Percentiles rank a stretch among this genome's conserved stretches.
Evolutionary conservation across 2,329 filamentous ascomycete species (phyloP).

Genomic region (Beauveria scarabaeidicola): DNA sequence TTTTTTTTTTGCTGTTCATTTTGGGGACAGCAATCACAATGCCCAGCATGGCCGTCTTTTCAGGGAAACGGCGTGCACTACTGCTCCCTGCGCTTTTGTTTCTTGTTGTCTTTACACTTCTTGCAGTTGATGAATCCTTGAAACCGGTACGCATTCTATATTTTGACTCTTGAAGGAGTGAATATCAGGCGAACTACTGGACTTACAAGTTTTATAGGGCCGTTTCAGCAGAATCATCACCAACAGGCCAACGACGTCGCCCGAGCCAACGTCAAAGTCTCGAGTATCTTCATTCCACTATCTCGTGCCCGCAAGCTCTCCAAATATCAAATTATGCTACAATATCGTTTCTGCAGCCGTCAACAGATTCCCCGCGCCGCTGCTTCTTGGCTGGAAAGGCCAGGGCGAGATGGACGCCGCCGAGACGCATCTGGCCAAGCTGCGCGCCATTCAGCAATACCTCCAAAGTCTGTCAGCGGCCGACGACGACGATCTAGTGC

Average conservation of each 20-base stretch:
- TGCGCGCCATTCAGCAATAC: constrained; percentile 29
- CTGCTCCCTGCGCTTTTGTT: not conserved
- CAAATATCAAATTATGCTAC: constrained; percentile 31
- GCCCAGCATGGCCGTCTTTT: constrained; percentile 2
- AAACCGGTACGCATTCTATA: constrained; percentile 1
- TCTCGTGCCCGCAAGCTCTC: constrained; percentile 28
- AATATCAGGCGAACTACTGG: not conserved
- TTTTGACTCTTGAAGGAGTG: not conserved
- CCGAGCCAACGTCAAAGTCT: not conserved
- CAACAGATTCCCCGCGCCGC: constrained; percentile 30
- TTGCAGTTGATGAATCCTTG: constrained; percentile 4
- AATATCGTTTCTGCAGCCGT: constrained; percentile 29
- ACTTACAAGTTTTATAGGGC: constrained; percentile 1
- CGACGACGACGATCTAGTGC: constrained; percentile 48
- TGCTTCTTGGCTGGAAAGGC: constrained; percentile 31
- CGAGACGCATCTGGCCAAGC: constrained; percentile 30
- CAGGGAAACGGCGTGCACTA: not conserved
- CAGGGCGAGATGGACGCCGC: constrained; percentile 26
- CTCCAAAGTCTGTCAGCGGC: constrained; percentile 20
- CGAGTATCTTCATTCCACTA: constrained; percentile 27
- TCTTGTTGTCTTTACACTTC: constrained; percentile 6
- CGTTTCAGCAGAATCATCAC: constrained; percentile 2
- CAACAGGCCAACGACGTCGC: not conserved
- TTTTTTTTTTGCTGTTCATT: not conserved
- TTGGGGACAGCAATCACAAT: not conserved